phyloP scores from a whole-genome alignment of 352 stramenopile genomes.

The Globisporangium spiculum region DNA sequence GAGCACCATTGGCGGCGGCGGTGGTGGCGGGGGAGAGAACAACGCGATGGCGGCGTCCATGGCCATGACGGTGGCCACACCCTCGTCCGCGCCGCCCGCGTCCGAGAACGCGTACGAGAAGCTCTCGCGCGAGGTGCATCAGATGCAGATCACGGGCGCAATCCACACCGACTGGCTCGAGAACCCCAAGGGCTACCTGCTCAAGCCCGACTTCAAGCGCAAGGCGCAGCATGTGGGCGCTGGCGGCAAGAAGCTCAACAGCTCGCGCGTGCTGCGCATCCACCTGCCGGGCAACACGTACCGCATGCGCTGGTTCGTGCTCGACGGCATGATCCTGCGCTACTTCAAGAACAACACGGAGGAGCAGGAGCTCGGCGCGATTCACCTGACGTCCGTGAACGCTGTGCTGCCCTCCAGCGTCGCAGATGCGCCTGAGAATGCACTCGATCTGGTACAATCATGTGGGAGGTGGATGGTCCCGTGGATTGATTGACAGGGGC shows the following conservation, averaged over 20 bases:
- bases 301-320: constrained; percentile 82
- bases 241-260: constrained; percentile 85
- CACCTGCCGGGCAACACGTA: constrained; percentile 82
- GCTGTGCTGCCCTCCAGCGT: constrained; percentile 86
- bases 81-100: constrained; percentile 26
- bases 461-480: neutral
- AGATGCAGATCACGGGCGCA: constrained; percentile 87
- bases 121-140: constrained; percentile 85
- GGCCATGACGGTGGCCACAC: constrained; percentile 8
- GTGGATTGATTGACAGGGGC: neutral
- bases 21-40: constrained; percentile 7
- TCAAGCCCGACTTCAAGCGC: constrained; percentile 89
- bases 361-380: constrained; percentile 85
- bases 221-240: constrained; percentile 82
- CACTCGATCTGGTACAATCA: constrained; percentile 66
- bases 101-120: constrained; percentile 88
- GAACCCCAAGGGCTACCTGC: constrained; percentile 85
- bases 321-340: constrained; percentile 86
- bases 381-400: constrained; percentile 86
- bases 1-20: constrained; percentile 39
- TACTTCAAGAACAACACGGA: constrained; percentile 88
- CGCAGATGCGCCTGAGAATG: constrained; percentile 81
- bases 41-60: constrained; percentile 14
- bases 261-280: constrained; percentile 66
- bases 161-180: constrained; percentile 90